phyloP scores from a whole-genome alignment of 2,329 filamentous ascomycete genomes.

The Dactylellina sp. region DNA sequence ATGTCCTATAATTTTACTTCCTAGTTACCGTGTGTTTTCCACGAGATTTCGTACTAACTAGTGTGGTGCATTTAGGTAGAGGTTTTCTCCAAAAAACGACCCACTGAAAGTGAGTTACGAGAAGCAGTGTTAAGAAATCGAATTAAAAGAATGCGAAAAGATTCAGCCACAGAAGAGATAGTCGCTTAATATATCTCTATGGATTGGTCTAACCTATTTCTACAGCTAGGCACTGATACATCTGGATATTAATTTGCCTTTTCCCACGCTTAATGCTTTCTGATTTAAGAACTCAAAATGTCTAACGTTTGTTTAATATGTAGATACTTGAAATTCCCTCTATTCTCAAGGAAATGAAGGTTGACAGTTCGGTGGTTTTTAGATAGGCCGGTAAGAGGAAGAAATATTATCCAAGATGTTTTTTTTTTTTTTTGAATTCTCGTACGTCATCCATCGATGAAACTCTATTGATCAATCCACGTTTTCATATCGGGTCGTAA shows the following conservation, averaged over 20 bases:
- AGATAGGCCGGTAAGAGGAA: slow-evolving; percentile 22
- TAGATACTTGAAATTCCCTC: slow-evolving; percentile 41
- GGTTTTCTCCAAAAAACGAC: slow-evolving; percentile 23
- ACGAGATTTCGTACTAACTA: slow-evolving; percentile 19
- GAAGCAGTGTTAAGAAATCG: slow-evolving; percentile 51
- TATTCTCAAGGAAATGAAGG: slow-evolving; percentile 24
- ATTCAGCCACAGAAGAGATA: slow-evolving; percentile 11
- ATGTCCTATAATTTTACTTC: slow-evolving; percentile 32
- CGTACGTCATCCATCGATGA: neutral
- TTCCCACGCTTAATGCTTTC: slow-evolving; percentile 15
- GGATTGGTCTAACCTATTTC: slow-evolving; percentile 11
- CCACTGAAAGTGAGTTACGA: slow-evolving; percentile 51
- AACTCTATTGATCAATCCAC: neutral
- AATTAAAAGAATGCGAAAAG: slow-evolving; percentile 50
- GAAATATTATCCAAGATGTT: slow-evolving; percentile 29
- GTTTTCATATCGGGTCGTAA: slow-evolving; percentile 47
- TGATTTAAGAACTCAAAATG: slow-evolving; percentile 18
- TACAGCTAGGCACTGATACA: neutral
- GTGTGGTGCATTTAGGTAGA: slow-evolving; percentile 6
- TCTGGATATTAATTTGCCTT: slow-evolving; percentile 1
- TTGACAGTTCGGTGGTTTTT: slow-evolving; percentile 3
- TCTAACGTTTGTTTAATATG: slow-evolving; percentile 49
- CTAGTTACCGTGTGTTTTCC: neutral
- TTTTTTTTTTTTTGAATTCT: neutral
- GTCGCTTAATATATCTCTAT: neutral